phyloP scores from a whole-genome alignment of 345 rosid genomes.

The Eucalyptus cloeziana region DNA sequence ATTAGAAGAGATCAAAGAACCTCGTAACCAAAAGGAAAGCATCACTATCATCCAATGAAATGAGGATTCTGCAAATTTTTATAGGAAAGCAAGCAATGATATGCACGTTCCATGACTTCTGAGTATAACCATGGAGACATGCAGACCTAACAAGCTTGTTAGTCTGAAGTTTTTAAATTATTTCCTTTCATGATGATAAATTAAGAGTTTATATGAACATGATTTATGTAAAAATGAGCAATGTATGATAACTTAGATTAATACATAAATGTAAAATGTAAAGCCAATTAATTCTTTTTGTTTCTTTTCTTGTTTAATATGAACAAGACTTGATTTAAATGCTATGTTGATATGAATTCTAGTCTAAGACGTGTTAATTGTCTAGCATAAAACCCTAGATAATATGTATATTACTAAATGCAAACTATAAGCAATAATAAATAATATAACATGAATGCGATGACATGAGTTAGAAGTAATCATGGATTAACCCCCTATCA shows the following conservation, averaged over 20 bases:
- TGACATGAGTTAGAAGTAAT: neutral
- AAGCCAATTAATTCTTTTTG: neutral
- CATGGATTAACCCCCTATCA: neutral
- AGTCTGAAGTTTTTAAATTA: neutral
- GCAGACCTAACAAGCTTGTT: neutral
- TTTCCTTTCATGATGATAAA: neutral
- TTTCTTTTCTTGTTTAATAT: neutral
- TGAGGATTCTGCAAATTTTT: neutral
- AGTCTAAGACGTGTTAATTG: neutral
- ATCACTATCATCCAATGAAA: neutral
- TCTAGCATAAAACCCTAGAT: neutral
- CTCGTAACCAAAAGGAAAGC: neutral
- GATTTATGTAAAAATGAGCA: neutral
- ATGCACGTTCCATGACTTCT: neutral
- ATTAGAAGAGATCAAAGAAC: neutral
- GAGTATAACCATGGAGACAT: neutral
- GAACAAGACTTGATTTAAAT: neutral
- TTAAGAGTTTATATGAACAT: neutral
- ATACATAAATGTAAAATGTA: neutral
- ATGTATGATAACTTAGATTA: neutral
- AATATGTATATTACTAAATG: neutral
- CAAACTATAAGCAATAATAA: neutral
- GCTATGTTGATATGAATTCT: neutral
- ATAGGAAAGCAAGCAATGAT: neutral
- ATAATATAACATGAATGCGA: neutral